These are phyloP conservation scores for Corylus americana DNA, from an alignment of 306 rosid genomes.

Conservation along the genomic window DNA sequence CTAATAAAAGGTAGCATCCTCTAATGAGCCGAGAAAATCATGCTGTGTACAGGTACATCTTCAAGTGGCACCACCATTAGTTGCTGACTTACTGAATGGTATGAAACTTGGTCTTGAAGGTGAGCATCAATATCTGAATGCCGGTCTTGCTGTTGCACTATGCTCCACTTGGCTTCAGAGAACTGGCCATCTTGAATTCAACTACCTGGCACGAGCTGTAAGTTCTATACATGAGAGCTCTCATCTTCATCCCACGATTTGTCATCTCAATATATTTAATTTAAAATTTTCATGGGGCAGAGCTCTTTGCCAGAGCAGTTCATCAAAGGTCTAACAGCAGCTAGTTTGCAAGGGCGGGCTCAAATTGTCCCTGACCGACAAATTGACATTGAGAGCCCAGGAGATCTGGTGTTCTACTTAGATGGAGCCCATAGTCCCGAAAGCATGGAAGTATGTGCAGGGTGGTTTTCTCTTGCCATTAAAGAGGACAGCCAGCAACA, in stretches of 20 bases:
- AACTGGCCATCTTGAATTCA: constrained; percentile 56
- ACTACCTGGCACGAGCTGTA: constrained; percentile 51
- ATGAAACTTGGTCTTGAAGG: constrained; percentile 88
- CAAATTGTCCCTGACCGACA: constrained; percentile 73
- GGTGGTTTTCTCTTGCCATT: constrained; percentile 77
- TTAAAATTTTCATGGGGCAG: constrained; percentile 41
- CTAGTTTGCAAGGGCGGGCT: constrained; percentile 93
- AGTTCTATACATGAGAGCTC: constrained; percentile 39
- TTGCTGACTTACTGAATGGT: constrained; percentile 66
- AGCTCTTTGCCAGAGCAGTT: constrained; percentile 74
- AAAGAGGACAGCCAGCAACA: constrained; percentile 48
- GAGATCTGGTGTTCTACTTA: constrained; percentile 73
- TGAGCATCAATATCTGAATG: constrained; percentile 90
- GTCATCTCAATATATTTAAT: constrained; percentile 23
- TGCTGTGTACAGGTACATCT: constrained; percentile 65
- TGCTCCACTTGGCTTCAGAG: constrained; percentile 87
- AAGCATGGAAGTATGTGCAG: constrained; percentile 86
- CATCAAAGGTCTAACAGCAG: constrained; percentile 70
- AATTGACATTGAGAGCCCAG: constrained; percentile 42
- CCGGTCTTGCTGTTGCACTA: constrained; percentile 86
- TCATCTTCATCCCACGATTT: constrained; percentile 18
- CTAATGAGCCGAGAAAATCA: constrained; percentile 32
- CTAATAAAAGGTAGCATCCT: not conserved
- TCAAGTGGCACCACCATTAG: constrained; percentile 60
- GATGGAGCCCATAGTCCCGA: constrained; percentile 99